phyloP scores from a whole-genome alignment of 208 protist genomes.

The Vickermania ingenoplastis region DNA sequence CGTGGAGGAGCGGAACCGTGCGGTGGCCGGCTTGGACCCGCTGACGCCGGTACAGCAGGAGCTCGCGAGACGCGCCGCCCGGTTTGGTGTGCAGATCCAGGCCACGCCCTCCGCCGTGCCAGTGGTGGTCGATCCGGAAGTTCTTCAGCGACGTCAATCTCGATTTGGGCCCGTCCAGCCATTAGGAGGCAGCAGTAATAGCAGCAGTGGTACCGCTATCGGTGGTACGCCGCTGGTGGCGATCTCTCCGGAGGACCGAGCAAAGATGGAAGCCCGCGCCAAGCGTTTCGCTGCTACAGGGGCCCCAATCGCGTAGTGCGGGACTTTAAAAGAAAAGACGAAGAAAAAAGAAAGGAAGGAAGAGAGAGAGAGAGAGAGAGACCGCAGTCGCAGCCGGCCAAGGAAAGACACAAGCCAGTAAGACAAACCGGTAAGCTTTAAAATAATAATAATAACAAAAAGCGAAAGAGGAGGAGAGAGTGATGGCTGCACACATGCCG shows the following conservation, averaged over 20 bases:
- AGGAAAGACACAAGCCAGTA: no score
- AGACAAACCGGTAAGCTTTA: no score
- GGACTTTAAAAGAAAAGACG: not conserved
- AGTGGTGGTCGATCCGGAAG: constrained; percentile 45
- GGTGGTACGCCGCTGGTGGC: constrained; percentile 11
- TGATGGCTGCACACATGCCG: no score
- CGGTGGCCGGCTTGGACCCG: constrained; percentile 44
- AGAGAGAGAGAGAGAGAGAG: not conserved
- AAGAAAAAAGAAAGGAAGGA: not conserved
- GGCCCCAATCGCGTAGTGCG: no score
- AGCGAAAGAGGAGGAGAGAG: no score
- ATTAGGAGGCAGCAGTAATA: constrained; percentile 8
- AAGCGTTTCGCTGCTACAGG: constrained; percentile 24
- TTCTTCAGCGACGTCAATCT: constrained; percentile 41
- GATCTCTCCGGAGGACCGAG: constrained; percentile 33
- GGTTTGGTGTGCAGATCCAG: constrained; percentile 46
- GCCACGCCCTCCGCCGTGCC: constrained; percentile 11
- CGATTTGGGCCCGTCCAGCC: constrained; percentile 44
- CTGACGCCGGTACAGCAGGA: constrained; percentile 47
- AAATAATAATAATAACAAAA: no score
- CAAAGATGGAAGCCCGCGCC: constrained; percentile 31
- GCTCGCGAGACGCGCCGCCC: constrained; percentile 50
- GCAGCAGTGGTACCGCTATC: no score
- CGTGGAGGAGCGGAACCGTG: constrained; percentile 42
- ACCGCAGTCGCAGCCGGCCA: not conserved